phyloP scores from a whole-genome alignment of 306 rosid genomes.

The Gastrolobium bilobum region DNA sequence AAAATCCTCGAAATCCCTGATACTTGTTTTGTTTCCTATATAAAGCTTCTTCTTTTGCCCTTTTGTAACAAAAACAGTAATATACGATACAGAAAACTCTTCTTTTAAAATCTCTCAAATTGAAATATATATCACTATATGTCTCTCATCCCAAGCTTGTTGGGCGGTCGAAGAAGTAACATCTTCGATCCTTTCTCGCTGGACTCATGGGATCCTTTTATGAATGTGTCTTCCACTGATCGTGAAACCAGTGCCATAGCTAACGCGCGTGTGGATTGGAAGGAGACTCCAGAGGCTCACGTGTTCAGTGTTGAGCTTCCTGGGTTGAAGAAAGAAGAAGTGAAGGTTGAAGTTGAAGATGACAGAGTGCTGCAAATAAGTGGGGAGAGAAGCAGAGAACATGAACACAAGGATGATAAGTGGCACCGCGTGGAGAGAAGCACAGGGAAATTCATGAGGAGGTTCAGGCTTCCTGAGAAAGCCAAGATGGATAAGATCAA shows the following conservation, averaged over 20 bases:
- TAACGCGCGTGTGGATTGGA: slow-evolving; percentile 50
- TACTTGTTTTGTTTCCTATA: not conserved
- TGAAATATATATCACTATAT: not conserved
- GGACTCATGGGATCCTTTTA: slow-evolving; percentile 43
- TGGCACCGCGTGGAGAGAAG: slow-evolving; percentile 51
- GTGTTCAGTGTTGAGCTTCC: slow-evolving; percentile 48
- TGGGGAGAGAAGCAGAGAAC: slow-evolving; percentile 48
- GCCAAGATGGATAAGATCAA: slow-evolving; percentile 38
- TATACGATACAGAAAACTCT: no score
- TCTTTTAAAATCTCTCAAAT: not conserved
- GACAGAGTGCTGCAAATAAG: slow-evolving; percentile 48
- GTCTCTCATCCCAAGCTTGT: slow-evolving; percentile 47
- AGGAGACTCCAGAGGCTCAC: slow-evolving; percentile 50
- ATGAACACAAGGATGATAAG: slow-evolving; percentile 46
- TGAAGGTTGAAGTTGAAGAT: slow-evolving; percentile 49
- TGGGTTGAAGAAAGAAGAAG: slow-evolving; percentile 52
- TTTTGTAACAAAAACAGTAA: not conserved
- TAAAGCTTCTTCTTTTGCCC: not conserved
- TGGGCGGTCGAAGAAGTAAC: slow-evolving; percentile 43
- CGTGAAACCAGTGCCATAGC: not conserved
- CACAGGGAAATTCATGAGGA: slow-evolving; percentile 44
- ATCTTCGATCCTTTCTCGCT: slow-evolving; percentile 45
- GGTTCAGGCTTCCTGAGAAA: slow-evolving; percentile 49
- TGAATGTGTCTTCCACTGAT: not conserved
- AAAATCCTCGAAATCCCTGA: not conserved